Evolutionary conservation across 352 stramenopile genomes (phyloP).

Genomic region (Phytophthora chlamydospora): DNA sequence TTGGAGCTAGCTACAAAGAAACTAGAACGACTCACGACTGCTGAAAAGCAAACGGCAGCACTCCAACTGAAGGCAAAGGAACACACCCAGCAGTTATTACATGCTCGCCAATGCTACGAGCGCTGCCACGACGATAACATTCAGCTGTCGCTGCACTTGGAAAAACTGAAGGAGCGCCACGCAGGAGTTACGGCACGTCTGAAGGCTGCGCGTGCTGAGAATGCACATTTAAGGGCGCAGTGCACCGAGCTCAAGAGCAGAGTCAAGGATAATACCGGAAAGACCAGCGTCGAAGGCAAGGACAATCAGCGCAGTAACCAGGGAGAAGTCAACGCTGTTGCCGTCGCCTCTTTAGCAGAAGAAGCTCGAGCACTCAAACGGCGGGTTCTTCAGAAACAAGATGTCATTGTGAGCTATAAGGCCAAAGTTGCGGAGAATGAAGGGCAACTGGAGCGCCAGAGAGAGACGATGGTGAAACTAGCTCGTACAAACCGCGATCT

Average conservation of each 20-base stretch:
- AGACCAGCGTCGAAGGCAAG: neutral
- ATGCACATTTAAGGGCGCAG: conserved; percentile 37
- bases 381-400: conserved; percentile 66
- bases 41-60: conserved; percentile 33
- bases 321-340: conserved; percentile 4
- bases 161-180: conserved; percentile 43
- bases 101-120: conserved; percentile 40
- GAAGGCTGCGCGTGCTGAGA: conserved; percentile 50
- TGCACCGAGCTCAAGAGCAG: conserved; percentile 23
- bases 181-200: conserved; percentile 26
- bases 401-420: conserved; percentile 52
- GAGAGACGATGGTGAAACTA: conserved; percentile 45
- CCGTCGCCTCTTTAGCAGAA: conserved; percentile 20
- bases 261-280: conserved; percentile 3
- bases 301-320: conserved; percentile 4
- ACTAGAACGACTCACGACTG: conserved; percentile 23
- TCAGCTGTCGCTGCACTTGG: conserved; percentile 40
- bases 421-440: conserved; percentile 45
- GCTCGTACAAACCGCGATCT: conserved; percentile 46
- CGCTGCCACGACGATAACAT: conserved; percentile 39
- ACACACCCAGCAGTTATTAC: conserved; percentile 40
- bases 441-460: conserved; percentile 36
- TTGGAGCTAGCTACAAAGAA: conserved; percentile 34
- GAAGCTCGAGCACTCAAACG: conserved; percentile 51
- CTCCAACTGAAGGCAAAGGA: conserved; percentile 52